A percentile compares a stretch with the other conserved stretches of the same genome.
phyloP scores from a whole-genome alignment of 805 yeast genomes.

The Yarrowia osloensis region DNA sequence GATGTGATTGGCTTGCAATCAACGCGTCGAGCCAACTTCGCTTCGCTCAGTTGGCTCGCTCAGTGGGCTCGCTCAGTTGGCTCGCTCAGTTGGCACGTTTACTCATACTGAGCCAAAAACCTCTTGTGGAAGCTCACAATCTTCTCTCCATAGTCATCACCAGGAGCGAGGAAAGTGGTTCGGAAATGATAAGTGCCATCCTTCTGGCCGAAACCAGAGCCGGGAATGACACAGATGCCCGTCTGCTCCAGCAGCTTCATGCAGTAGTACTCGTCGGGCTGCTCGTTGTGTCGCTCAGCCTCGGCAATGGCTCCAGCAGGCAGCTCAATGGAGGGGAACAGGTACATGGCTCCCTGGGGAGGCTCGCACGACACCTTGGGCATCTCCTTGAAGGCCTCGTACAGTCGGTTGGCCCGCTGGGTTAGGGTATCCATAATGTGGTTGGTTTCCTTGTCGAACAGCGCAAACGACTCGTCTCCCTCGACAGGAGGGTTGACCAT shows the following conservation, averaged over 20 bases:
- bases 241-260: constrained; percentile 77
- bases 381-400: constrained; percentile 70
- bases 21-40: too few relatives aligned
- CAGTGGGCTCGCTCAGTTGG: too few relatives aligned
- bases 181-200: constrained; percentile 89
- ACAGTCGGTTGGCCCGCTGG: constrained; percentile 63
- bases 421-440: constrained; percentile 63
- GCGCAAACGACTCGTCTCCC: constrained; percentile 74
- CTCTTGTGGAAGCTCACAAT: constrained; percentile 79
- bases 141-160: constrained; percentile 77
- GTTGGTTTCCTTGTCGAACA: constrained; percentile 62
- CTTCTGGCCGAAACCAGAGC: constrained; percentile 93
- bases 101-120: constrained; percentile 60
- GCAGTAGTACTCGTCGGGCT: constrained; percentile 89
- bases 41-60: too few relatives aligned
- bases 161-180: constrained; percentile 97
- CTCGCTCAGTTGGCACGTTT: background rate
- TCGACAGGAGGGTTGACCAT: constrained; percentile 88
- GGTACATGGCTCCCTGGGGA: constrained; percentile 97
- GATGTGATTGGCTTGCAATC: too few relatives aligned
- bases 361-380: constrained; percentile 82
- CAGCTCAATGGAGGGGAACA: constrained; percentile 77
- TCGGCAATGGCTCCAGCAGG: constrained; percentile 62
- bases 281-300: constrained; percentile 57
- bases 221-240: constrained; percentile 97